Evolutionary conservation across 2,329 filamentous ascomycete genomes (phyloP), one percentile per base, ranked within the genome.

Genomic region (Fusarium sp.): DNA sequence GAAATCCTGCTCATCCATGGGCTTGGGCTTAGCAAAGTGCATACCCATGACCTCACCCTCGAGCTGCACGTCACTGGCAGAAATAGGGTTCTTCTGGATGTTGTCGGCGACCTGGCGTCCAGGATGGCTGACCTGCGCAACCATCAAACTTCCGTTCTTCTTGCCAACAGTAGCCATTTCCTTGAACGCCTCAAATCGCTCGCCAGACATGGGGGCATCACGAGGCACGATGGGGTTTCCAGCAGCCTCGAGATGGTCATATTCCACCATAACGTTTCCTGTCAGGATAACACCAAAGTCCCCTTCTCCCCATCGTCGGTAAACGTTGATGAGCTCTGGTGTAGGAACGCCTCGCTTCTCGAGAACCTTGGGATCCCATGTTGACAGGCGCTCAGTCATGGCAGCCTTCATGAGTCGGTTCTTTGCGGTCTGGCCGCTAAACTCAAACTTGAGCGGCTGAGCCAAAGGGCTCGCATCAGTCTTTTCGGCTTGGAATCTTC

Each of bases 321-420:
- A 91, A 43, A 89, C 80, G 32, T 89, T 86, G 72, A 88, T 75
- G 22, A 80, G 72, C 46, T 82, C 77, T 30, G 77, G 69, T 6
- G 79, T 78, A 2, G 82, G 82, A 24, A 83, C 72, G 1, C 82
- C 83, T 44, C 90, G 84, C 6, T 82, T 82, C 24, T 84, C 78
- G 11, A 86, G 71, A 59, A 88, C 82, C 25, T 83, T 83, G 9
- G 85, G 81, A 62, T 87, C 83, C 88, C 88, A 92, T 8, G 85
- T 88, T 0, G 88, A 87, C 16, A 91, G 80, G 10, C 85, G 82
- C 76, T 92, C 90, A 3, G 87, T 87, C 90, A 92, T 91, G 44
- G 90, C 87, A 8, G 83, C 88, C 78, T 92, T 92, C 69, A 91
- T 77, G 73, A 91, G 89, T n/a, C 89, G 83, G 76, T 92, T 92